These are phyloP conservation scores for Turnera subulata DNA, from an alignment of 345 rosid species.

Conservation along the genomic window DNA sequence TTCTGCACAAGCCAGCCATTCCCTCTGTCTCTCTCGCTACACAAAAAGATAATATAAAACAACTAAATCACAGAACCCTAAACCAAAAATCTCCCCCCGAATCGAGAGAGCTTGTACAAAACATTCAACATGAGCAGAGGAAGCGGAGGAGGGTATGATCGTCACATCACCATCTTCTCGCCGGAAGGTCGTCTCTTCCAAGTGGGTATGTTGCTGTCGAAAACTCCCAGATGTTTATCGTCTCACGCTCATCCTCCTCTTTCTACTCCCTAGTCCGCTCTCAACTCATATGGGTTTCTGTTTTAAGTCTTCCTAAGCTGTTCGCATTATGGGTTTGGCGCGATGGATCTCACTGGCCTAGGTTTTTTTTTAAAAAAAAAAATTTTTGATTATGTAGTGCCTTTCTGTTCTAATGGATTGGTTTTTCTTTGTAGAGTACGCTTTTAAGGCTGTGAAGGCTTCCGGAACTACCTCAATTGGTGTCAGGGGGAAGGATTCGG, in stretches of 20 bases:
- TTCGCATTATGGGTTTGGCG: too few species aligned
- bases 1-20: too few species aligned
- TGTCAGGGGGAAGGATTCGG: slow-evolving; percentile 90
- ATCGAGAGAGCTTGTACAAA: not conserved
- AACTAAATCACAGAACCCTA: too few species aligned
- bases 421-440: slow-evolving; percentile 52
- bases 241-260: not conserved
- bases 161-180: slow-evolving; percentile 83
- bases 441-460: slow-evolving; percentile 96
- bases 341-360: too few species aligned
- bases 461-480: slow-evolving; percentile 95
- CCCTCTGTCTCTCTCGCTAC: too few species aligned
- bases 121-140: slow-evolving; percentile 70
- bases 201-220: slow-evolving; percentile 42
- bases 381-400: too few species aligned
- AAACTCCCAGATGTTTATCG: not conserved
- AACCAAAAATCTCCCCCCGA: too few species aligned
- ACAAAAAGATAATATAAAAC: too few species aligned
- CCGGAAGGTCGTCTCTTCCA: slow-evolving; percentile 93
- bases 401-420: not conserved
- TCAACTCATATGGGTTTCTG: not conserved
- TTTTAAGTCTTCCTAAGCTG: too few species aligned
- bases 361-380: too few species aligned
- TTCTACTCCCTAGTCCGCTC: not conserved
- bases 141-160: slow-evolving; percentile 85